Base-by-base conservation (phyloP, 2,329 filamentous ascomycete species). In the Phialemoniopsis sp. region DNA sequence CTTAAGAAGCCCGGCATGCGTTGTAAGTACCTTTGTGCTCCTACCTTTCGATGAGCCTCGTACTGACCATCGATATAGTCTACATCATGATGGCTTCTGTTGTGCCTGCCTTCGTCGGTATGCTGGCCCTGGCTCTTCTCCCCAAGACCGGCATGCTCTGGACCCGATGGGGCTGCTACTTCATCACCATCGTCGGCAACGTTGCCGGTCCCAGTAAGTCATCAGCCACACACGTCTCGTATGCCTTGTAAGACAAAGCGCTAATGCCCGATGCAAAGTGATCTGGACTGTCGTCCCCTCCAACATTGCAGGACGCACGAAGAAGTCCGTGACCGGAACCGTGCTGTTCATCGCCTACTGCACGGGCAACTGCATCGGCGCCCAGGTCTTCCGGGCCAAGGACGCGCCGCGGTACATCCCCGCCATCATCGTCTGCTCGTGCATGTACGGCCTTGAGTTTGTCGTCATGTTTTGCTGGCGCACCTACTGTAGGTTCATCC, bases 91-190 rank as follows among this genome's bases (percentile, higher is more conserved):
- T 57, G 43, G 42, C 53, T 17, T 58, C 51, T 3, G 42, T 57
- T 3, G 35, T 60, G 1, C 57, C 56, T 5, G 55, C 58, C 4
- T 57, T 60, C 29, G 51, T 41, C 8, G 55, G 55, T 4, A 56
- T 61, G 50, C 43, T 60, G 41, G 54, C 54, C 3, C 43, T 59
- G 4, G 51, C 54, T 5, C 44, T 57, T n/a, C 42, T 61, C 4
- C 56, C 56, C 0, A 49, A 39, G 2, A 45, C 50, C 10, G 44
- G 42, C 9, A 46, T 51, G 39, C 47, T 49, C 13, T 60, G 58
- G 57, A 51, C 49, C 1, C 48, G 52, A 31, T 60, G 58, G 57
- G 56, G 54, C 31, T 55, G 57, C 51, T 60, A 56, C 29, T 47
- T 60, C 19, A 45, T 60, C 37, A 40, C 52, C 48, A 31, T 50